Conservation (phyloP, 2,329 filamentous ascomycete genomes). For the Kalmusia sp. region DNA sequence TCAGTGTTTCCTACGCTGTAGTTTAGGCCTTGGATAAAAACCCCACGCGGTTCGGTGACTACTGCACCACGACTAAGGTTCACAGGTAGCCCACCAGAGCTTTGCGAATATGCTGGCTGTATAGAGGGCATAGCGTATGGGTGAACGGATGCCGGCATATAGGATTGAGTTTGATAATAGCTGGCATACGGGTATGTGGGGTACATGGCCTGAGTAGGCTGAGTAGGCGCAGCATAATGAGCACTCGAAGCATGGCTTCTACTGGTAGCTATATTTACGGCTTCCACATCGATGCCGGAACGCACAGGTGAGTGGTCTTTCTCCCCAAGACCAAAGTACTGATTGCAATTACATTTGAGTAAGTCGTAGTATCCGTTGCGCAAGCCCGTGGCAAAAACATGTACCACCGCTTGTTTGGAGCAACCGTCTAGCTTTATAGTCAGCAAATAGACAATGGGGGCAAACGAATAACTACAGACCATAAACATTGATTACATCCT, state of each 20-base stretch:
- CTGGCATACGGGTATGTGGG: slow-evolving; percentile 29
- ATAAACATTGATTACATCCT: slow-evolving; percentile 44
- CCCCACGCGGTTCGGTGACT: slow-evolving; percentile 45
- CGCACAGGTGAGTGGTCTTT: slow-evolving; percentile 34
- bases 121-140: slow-evolving; percentile 24
- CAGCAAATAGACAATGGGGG: background rate
- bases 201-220: slow-evolving; percentile 27
- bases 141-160: slow-evolving; percentile 24
- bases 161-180: slow-evolving; percentile 29
- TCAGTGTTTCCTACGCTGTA: slow-evolving; percentile 35
- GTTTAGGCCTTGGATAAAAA: slow-evolving; percentile 44
- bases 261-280: slow-evolving; percentile 30
- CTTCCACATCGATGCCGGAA: slow-evolving; percentile 39
- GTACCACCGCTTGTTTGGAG: slow-evolving; percentile 35
- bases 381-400: slow-evolving; percentile 40
- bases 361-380: slow-evolving; percentile 34
- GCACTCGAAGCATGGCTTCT: slow-evolving; percentile 14
- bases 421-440: slow-evolving; percentile 24
- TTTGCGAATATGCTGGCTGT: slow-evolving; percentile 38
- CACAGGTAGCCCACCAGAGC: slow-evolving; percentile 42
- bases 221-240: slow-evolving; percentile 18
- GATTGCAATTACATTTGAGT: slow-evolving; percentile 44
- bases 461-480: slow-evolving; percentile 25
- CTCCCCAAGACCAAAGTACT: slow-evolving; percentile 31
- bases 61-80: slow-evolving; percentile 45